Base-by-base conservation (phyloP, 768 basidiomycete genomes). In the Sutorius australiensis region DNA sequence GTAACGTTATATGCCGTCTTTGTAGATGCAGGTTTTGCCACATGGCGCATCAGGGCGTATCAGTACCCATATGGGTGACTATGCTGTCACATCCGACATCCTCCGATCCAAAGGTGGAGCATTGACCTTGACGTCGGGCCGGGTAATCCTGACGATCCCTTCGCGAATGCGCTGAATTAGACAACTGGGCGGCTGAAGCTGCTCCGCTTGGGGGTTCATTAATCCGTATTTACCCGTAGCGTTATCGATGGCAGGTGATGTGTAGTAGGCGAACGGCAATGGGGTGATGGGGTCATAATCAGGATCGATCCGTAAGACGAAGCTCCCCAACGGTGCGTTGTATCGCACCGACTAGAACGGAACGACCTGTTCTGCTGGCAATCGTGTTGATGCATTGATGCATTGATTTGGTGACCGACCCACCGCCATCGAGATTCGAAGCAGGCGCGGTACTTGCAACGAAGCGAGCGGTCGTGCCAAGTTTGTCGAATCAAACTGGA, bases 61-160 rank as follows among this genome's bases (percentile, higher is more conserved):
- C 58, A 55, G 28, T 50, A 31, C 30, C 60, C 55, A 24, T 53
- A 58, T 60, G 43, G 14, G 51, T 16, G 13, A 45, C 32, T 37
- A 48, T 55, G 54, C 48, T 57, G 61, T 65, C 58, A 61, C 52
- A 33, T 64, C 67, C 65, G 67, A 62, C 48, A 37, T 56, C 59
- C 65, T 67, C 63, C 63, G 63, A 47, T 17, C n/a, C 33, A 34
- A 32, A 60, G 33, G 47, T 46, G 50, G 28, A 34, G 41, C 13
- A 36, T 8, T 7, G 36, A 16, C 46, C 59, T 54, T 50, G 53
- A 49, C 43, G 43, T 55, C 67, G 67, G 67, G 12, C 67, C 64
- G 67, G 58, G 38, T 56, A 53, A 56, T 52, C 65, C 57, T 67
- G 67, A 63, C 67, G 65, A 67, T 67, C 67, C 53, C 67, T 64